phyloP scores from a whole-genome alignment of 495 filamentous ascomycete genomes.

The Neurospora sublineolata region DNA sequence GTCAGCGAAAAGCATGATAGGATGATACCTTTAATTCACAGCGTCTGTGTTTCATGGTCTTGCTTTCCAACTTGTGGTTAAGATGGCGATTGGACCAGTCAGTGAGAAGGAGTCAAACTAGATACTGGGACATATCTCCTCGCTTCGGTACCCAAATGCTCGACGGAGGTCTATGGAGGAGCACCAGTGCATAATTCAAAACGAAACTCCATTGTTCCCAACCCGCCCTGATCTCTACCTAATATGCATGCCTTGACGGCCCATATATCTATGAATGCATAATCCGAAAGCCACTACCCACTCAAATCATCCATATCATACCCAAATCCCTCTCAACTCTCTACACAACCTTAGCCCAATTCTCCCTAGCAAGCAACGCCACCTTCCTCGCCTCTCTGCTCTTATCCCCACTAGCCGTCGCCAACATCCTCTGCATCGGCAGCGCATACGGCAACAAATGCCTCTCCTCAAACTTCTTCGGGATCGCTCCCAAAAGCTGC shows the following conservation, averaged over 20 bases:
- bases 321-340: not conserved
- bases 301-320: not conserved
- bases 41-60: not conserved
- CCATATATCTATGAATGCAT: not conserved
- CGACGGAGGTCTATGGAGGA: not conserved
- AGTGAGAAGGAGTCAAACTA: not conserved
- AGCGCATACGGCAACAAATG: constrained; percentile 23
- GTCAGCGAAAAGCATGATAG: not conserved
- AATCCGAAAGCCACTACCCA: not conserved
- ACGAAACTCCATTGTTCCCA: not conserved
- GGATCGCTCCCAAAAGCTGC: constrained; percentile 27
- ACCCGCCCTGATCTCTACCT: not conserved
- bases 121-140: not conserved
- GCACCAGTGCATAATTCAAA: not conserved
- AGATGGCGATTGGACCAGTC: not conserved
- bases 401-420: constrained; percentile 31
- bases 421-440: constrained; percentile 28
- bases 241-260: not conserved
- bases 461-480: constrained; percentile 28
- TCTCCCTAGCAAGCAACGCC: constrained; percentile 29
- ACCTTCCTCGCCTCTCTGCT: constrained; percentile 31
- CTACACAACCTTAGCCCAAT: constrained; percentile 24
- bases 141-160: not conserved
- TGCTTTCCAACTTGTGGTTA: not conserved
- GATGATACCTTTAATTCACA: not conserved